Base-by-base conservation (phyloP, 1,139 yeast genomes). In the Magnusiomyces fungicola region DNA sequence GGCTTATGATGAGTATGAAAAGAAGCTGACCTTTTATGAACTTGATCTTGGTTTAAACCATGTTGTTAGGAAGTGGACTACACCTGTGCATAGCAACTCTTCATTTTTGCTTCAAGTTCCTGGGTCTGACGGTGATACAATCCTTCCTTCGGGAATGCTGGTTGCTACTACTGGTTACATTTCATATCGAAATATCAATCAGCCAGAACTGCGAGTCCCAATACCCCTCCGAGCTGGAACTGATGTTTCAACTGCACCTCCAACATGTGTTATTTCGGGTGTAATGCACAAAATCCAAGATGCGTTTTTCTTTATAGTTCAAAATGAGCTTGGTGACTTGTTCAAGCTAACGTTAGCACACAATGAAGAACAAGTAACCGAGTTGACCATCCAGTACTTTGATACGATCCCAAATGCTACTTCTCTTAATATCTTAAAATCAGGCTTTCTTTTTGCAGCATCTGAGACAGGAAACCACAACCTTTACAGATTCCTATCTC, bases 31-130 rank as follows among this genome's bases (percentile, higher is more conserved):
- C 7, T 83, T 76, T 63, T 90, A 90, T 66, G 94, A 87, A 61
- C 69, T 90, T 29, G 97, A 92, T 64, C 75, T 86, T 47, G 96
- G 97, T 0, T 70, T 90, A 49, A 89, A 90, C 61, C 85, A 83
- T 61, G 76, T 89, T 1, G 72, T 83, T 1, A 76, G 75, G 50
- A 74, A 71, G 52, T 71, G 76, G 51, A 63, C 76, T 2, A 74
- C 68, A 32, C 63, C 57, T 9, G 66, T 78, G 2, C 71, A 73
- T 4, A 61, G 58, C 27, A 67, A 64, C n/a, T 73, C 77, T 39
- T 73, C 70, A 54, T 65, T 71, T 46, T 52, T 79, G 12, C 40
- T 78, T 2, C 61, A 71, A 2, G 69, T 77, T 3, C 78, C 78
- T 0, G 79, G 78, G 1, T 25, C 52, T 12, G 50, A 49, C 18